Base-by-base conservation (phyloP, 2,329 filamentous ascomycete species). In the Apiospora phragmitis region DNA sequence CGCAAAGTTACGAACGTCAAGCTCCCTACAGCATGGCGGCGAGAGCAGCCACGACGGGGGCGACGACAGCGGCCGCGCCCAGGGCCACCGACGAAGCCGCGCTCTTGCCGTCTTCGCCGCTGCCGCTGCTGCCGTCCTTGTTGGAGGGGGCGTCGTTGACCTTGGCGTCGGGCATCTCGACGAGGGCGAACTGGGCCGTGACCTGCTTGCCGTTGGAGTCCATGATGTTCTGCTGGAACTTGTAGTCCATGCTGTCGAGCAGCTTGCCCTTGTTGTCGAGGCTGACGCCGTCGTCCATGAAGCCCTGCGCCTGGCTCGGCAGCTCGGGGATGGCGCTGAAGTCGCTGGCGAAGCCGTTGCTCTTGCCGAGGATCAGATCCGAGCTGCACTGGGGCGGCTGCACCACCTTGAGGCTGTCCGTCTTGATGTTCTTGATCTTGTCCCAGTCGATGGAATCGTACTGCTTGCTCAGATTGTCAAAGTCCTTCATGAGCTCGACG, bases 221-320 rank as follows among this genome's bases (percentile, higher is more conserved):
- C 71, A 76, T 77, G 75, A 85, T 82, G 45, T 76, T 75, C 74
- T 83, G 75, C 72, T 79, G 79, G 70, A 93, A 88, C 51, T 86
- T 85, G 73, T 94, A 86, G 73, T 88, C 62, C 70, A 73, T 59
- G 86, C 83, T 75, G 97, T 87, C 73, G 87, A 80, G 72, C 67
- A 97, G 80, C 81, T 90, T 88, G 75, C 91, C 91, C 14, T 78
- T 81, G 67, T 68, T 73, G 67, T 89, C 86, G 73, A 87, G 88
- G 66, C 81, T 83, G 72, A 96, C 88, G 71, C 94, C 94, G 68
- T 91, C 88, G 74, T 92, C 85, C 79, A 97, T 95, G 76, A 97
- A 85, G 68, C 87, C 85, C 68, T 90, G 68, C 35, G 84, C 55
- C 89, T 90, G 74, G 90, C 70, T 91, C 11, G 87, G 84, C 8